Evolutionary conservation across 352 stramenopile species (phyloP), one percentile per base, ranked within the genome.

Genomic region (Phytophthora kernoviae): DNA sequence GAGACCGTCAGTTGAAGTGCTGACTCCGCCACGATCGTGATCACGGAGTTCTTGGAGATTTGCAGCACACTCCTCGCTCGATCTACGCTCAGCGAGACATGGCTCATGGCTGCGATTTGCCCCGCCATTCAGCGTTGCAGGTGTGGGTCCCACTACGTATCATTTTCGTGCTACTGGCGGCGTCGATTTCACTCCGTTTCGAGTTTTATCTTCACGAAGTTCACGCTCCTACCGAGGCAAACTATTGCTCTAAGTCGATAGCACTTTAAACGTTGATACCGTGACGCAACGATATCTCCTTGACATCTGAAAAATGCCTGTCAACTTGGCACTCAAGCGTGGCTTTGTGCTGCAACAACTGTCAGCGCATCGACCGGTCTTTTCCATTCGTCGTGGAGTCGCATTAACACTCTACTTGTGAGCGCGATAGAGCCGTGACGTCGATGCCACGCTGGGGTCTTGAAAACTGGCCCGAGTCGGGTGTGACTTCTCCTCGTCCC

Each of bases 31-130:
- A 30, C 24, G 24, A 30, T 30, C n/a, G n/a, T n/a, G n/a, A n/a
- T n/a, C n/a, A n/a, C n/a, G n/a, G n/a, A 30, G 24, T 30, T 30
- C 24, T 30, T 30, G 24, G 3, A 6, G 24, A 30, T 30, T 3
- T 30, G 24, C 24, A 3, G 24, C 24, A 18, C 33, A 40, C 10
- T 40, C 33, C 15, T 4, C 33, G 33, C 33, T 17, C 10, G 11
- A 40, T 18, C 4, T 40, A 40, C 11, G 11, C n/a, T 43, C n/a
- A 4, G 15, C 8, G 37, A 20, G 37, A 20, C 37, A 43, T 43
- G 37, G 37, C 37, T 43, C 37, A 43, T 22, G 37, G 9, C 37
- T 21, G 37, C 37, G 37, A 43, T 43, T 43, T 43, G 37, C 37
- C 2, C 3, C 15, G 10, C 3, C 37, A 21, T 34, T 11, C 30